A percentile compares a stretch with the other conserved stretches of the same genome.
Conservation (phyloP, 352 stramenopile genomes). For the Aphanomyces euteiches region DNA sequence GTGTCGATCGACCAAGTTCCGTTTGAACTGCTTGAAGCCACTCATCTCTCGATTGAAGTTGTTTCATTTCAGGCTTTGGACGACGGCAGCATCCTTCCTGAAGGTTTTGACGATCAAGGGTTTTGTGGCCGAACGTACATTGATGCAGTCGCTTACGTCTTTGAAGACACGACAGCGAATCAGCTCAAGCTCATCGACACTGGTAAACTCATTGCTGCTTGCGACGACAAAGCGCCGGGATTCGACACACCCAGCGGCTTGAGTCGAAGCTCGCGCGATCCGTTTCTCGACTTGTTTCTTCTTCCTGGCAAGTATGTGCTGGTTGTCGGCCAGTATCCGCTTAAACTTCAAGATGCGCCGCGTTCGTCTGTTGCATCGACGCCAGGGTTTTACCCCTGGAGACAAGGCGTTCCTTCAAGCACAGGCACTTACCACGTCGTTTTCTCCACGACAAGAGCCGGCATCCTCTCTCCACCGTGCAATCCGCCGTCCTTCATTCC, state of each 20-base stretch:
- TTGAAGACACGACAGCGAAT: conserved; percentile 29
- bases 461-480: background rate
- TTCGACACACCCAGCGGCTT: background rate
- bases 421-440: conserved; percentile 1
- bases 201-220: background rate
- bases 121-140: conserved; percentile 33
- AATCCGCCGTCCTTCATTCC: background rate
- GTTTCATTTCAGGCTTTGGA: conserved; percentile 20
- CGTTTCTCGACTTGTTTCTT: conserved; percentile 60
- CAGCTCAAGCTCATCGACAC: background rate
- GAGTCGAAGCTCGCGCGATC: conserved; percentile 62
- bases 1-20: conserved; percentile 5
- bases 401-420: background rate
- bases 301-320: conserved; percentile 52
- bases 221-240: background rate
- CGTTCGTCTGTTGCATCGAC: background rate
- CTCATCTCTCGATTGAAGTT: conserved; percentile 6
- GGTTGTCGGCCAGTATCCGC: conserved; percentile 59
- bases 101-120: conserved; percentile 1
- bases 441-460: background rate
- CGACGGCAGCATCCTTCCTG: background rate
- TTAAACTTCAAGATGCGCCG: conserved; percentile 56
- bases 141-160: conserved; percentile 57
- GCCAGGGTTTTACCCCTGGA: background rate
- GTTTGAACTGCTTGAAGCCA: background rate